phyloP scores from a whole-genome alignment of 2,329 filamentous ascomycete species.

The Microsporum ferrugineum region DNA sequence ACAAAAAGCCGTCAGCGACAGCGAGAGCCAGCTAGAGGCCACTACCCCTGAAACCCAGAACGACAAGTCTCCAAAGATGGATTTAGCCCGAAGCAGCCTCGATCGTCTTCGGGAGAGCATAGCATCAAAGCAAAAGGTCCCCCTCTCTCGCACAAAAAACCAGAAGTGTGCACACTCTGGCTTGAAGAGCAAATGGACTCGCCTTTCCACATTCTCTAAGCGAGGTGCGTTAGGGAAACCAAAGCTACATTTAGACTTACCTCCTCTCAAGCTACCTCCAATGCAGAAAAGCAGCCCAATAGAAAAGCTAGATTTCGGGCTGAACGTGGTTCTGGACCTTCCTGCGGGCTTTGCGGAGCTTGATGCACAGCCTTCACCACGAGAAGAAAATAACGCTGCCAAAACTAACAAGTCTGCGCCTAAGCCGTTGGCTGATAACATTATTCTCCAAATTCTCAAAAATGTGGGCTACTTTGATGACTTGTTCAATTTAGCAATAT shows the following conservation, averaged over 20 bases:
- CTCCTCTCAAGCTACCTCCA: background rate
- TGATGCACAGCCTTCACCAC: background rate
- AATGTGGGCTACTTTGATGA: constrained; percentile 42
- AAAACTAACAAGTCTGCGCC: constrained; percentile 20
- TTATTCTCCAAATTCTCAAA: constrained; percentile 43
- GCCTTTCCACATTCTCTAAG: background rate
- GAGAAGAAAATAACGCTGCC: constrained; percentile 22
- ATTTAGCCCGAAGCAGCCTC: background rate
- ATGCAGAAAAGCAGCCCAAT: background rate
- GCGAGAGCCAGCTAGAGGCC: background rate
- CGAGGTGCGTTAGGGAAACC: background rate
- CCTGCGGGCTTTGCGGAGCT: background rate
- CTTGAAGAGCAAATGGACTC: background rate
- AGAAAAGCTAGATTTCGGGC: background rate
- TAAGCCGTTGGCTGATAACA: constrained; percentile 32
- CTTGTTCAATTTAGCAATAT: constrained; percentile 43
- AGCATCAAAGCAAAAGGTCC: background rate
- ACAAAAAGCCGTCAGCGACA: background rate
- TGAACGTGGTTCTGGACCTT: background rate
- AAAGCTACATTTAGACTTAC: background rate
- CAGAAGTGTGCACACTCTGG: background rate
- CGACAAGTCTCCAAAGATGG: background rate
- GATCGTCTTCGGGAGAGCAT: background rate
- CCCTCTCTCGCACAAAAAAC: background rate
- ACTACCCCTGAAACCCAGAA: background rate